Base-by-base conservation (phyloP, 306 rosid genomes). In the Begonia loranthoides region DNA sequence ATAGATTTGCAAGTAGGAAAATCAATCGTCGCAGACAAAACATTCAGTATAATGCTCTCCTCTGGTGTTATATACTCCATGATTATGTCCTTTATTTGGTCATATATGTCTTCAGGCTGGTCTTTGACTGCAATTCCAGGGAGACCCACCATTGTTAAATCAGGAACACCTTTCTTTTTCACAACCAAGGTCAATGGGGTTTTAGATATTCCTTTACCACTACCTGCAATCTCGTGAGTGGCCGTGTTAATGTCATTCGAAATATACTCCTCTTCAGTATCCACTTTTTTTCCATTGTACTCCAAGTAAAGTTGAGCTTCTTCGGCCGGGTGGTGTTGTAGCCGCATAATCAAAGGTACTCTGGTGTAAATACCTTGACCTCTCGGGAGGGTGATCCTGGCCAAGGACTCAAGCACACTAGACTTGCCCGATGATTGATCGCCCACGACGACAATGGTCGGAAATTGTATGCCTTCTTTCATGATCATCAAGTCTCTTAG, bases 341-440 rank as follows among this genome's bases (percentile, higher is more conserved):
- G 86, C 63, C 86, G 60, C 86, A 75, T 79, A 0, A 72, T 6
- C 5, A 79, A 54, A 3, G 81, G 86, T 0, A 79, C 79, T 58
- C 86, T 72, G 0, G 86, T 79, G 66, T 79, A 79, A 6, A 79
- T 75, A 0, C 81, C 81, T 15, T 75, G 81, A 0, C 86, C 81
- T 17, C 79, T 73, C 0, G 86, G 81, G 33, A 79, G 47, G 58
- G 60, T 72, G 10, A 67, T 67, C 24, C 72, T 66, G 0, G 72
- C 72, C 13, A 67, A 58, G 1, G 73, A 68, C 57, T 68, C 77
- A 7, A 75, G 66, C 39, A 76, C 77, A 11, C 82, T 75, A 2
- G 77, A 75, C 59, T 70, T 75, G 6, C 81, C 81, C 1, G 77
- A 70, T 13, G 81, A 75, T 24, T 75, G 81, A 12, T 70, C 80